Conservation (phyloP, 169 alveolate genomes). For the Cryptosporidium muris region DNA sequence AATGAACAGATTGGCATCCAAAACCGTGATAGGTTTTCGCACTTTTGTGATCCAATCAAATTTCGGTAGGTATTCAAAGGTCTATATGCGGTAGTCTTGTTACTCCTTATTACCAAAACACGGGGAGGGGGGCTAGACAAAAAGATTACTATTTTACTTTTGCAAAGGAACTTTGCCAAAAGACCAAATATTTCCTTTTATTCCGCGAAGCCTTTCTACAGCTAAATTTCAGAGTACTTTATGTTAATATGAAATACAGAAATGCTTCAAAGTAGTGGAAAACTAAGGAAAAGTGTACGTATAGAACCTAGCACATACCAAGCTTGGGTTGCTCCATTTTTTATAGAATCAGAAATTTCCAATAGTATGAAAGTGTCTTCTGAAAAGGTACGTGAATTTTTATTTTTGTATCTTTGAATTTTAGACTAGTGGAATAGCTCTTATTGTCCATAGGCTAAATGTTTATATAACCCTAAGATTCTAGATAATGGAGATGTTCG, state of each 20-base stretch:
- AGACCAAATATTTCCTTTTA: slow-evolving; percentile 29
- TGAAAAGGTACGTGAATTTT: slow-evolving; percentile 33
- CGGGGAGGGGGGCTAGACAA: no score
- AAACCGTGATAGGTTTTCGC: no score
- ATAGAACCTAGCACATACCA: slow-evolving; percentile 63
- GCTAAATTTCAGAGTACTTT: slow-evolving; percentile 11
- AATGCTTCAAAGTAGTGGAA: slow-evolving; percentile 72
- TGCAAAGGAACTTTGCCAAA: not conserved
- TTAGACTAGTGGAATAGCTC: not conserved
- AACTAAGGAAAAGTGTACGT: slow-evolving; percentile 62
- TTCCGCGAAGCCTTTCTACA: not conserved
- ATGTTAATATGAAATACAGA: slow-evolving; percentile 49
- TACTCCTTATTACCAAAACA: no score
- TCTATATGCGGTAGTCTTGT: no score
- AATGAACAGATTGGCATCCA: no score
- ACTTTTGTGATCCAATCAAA: no score
- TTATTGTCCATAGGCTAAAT: slow-evolving; percentile 23
- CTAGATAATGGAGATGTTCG: not conserved
- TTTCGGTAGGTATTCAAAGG: no score
- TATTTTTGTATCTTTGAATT: not conserved
- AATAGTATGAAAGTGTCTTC: slow-evolving; percentile 40
- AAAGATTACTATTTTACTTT: not conserved
- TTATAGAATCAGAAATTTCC: slow-evolving; percentile 6
- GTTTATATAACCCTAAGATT: slow-evolving; percentile 45
- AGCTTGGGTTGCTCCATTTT: slow-evolving; percentile 70